Evolutionary conservation across 495 filamentous ascomycete species (phyloP).

Genomic region (Aspergillus sclerotiicarbonarius): DNA sequence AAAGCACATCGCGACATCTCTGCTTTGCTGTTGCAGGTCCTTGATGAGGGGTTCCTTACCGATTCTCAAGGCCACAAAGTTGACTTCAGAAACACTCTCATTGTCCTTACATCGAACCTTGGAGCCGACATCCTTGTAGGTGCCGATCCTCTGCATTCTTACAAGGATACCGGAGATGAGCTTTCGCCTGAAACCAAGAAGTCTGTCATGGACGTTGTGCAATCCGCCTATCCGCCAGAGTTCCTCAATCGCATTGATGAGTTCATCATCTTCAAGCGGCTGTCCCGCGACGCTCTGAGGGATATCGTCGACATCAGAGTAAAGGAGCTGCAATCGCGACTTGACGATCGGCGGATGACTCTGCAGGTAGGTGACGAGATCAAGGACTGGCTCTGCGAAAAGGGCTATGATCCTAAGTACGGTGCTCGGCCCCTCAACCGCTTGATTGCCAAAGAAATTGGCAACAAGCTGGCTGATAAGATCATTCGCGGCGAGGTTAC

Average conservation of each 20-base stretch:
- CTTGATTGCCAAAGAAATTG: slow-evolving; percentile 82
- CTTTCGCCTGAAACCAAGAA: slow-evolving; percentile 67
- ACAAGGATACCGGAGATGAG: slow-evolving; percentile 57
- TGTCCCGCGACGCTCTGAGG: slow-evolving; percentile 72
- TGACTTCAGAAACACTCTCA: slow-evolving; percentile 94
- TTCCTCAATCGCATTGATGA: slow-evolving; percentile 97
- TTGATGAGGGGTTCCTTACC: slow-evolving; percentile 95
- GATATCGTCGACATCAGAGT: slow-evolving; percentile 94
- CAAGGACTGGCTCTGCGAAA: slow-evolving; percentile 80
- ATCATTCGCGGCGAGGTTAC: slow-evolving; percentile 85
- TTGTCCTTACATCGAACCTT: slow-evolving; percentile 93
- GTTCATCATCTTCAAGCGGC: slow-evolving; percentile 90
- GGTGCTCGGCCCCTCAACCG: slow-evolving; percentile 93
- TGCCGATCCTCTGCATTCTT: slow-evolving; percentile 37
- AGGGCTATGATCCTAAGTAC: slow-evolving; percentile 86
- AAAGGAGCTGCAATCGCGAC: slow-evolving; percentile 75
- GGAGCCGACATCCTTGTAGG: slow-evolving; percentile 53
- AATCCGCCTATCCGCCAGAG: slow-evolving; percentile 76
- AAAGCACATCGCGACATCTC: slow-evolving; percentile 96
- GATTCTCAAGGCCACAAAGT: slow-evolving; percentile 95
- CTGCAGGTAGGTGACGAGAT: slow-evolving; percentile 68
- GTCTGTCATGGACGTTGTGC: slow-evolving; percentile 87
- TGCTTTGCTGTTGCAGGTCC: slow-evolving; percentile 86
- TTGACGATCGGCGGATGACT: slow-evolving; percentile 81
- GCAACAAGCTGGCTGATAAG: slow-evolving; percentile 82